phyloP scores from a whole-genome alignment of 306 rosid genomes.

The Prunus salicina region DNA sequence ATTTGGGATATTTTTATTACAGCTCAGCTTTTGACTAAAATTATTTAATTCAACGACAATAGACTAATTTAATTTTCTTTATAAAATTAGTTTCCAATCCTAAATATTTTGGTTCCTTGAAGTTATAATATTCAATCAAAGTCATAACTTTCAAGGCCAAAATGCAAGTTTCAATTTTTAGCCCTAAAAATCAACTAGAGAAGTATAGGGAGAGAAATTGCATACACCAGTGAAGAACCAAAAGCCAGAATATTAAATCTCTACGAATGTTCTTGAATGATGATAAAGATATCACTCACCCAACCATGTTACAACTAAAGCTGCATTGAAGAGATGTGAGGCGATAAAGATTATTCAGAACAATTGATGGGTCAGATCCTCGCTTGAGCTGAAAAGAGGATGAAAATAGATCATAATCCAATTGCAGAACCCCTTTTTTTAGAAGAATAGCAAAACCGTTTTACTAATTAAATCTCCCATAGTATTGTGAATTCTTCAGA shows the following conservation, averaged over 20 bases:
- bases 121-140: neutral
- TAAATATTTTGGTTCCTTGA: neutral
- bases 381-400: slow-evolving; percentile 72
- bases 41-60: neutral
- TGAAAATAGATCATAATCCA: slow-evolving; percentile 17
- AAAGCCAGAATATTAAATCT: slow-evolving; percentile 7
- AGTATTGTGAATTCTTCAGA: neutral
- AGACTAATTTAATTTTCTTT: neutral
- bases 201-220: neutral
- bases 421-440: neutral
- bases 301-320: slow-evolving; percentile 97
- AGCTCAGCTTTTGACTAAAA: neutral
- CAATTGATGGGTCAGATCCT: slow-evolving; percentile 81
- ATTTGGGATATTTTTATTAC: neutral
- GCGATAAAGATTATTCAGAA: slow-evolving; percentile 83
- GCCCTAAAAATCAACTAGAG: neutral
- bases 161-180: neutral
- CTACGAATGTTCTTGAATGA: neutral
- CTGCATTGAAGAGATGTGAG: slow-evolving; percentile 80
- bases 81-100: neutral
- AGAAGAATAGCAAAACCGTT: neutral
- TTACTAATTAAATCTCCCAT: neutral
- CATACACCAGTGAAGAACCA: slow-evolving; percentile 2
- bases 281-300: slow-evolving; percentile 55
- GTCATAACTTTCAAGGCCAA: neutral